Percentiles rank a stretch among this genome's conserved stretches.
Evolutionary conservation across 108 stramenopile species (phyloP).

Genomic region (Pseudonitzschia multiseries): DNA sequence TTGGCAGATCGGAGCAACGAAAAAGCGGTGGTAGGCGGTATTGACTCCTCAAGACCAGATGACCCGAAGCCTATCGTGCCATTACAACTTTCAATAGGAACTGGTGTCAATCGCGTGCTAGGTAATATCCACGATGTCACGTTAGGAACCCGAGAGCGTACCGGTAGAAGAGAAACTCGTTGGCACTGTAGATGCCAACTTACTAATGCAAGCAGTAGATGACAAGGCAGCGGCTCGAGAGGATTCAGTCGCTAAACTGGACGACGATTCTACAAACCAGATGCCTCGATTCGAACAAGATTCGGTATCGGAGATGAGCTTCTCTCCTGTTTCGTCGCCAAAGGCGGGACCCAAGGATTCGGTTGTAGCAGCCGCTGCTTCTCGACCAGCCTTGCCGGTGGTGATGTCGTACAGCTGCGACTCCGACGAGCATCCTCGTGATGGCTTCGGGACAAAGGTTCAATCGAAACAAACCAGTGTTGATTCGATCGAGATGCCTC

Average conservation of each 20-base stretch:
- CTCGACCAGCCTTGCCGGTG: not conserved
- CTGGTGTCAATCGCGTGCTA: too few species aligned
- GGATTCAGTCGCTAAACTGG: not conserved
- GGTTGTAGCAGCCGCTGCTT: not conserved
- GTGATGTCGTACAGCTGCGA: not conserved
- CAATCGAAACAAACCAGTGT: not conserved
- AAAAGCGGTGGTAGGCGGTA: too few species aligned
- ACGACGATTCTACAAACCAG: not conserved
- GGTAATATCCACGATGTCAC: not conserved
- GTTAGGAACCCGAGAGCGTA: not conserved
- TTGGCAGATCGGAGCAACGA: not conserved
- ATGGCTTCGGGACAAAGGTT: not conserved
- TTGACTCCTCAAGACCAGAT: too few species aligned
- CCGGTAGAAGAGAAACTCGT: not conserved
- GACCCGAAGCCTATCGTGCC: too few species aligned
- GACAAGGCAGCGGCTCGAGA: not conserved
- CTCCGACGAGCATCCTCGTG: not conserved
- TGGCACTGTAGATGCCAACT: not conserved
- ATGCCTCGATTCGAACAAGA: slow-evolving; percentile 9
- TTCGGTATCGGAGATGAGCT: slow-evolving; percentile 7
- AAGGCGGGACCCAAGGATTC: not conserved
- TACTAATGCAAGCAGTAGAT: not conserved
- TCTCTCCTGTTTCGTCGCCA: not conserved
- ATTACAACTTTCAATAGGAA: too few species aligned
- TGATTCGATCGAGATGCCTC: not conserved